Evolutionary conservation across 257 asterid species (phyloP).

Genomic region (Henckelia pumila): DNA sequence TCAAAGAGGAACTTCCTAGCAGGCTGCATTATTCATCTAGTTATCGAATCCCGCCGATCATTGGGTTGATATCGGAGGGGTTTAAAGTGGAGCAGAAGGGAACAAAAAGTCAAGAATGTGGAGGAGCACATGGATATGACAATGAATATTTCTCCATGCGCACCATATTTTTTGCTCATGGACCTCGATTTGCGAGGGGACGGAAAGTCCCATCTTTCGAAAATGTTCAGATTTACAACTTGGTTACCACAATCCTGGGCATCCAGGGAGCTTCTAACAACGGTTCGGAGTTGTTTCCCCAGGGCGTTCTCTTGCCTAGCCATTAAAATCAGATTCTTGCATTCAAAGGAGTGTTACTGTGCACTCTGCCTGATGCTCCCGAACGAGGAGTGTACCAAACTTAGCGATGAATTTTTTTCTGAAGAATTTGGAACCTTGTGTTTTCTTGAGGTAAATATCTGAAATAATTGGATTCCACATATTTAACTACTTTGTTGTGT

Average conservation of each 20-base stretch:
- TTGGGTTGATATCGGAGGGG: slow-evolving; percentile 25
- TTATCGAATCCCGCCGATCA: slow-evolving; percentile 23
- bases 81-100: slow-evolving; percentile 26
- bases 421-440: not conserved
- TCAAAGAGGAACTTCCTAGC: slow-evolving; percentile 32
- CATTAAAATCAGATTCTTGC: slow-evolving; percentile 21
- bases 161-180: slow-evolving; percentile 65
- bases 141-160: slow-evolving; percentile 70
- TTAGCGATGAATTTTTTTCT: no score
- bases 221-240: slow-evolving; percentile 64
- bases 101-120: slow-evolving; percentile 50
- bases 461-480: not conserved
- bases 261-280: slow-evolving; percentile 65
- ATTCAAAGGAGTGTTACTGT: not conserved
- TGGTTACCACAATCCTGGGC: slow-evolving; percentile 53
- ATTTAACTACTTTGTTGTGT: not conserved
- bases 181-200: slow-evolving; percentile 63
- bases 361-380: not conserved
- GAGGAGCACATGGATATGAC: slow-evolving; percentile 84
- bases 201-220: slow-evolving; percentile 64
- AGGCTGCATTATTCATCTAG: slow-evolving; percentile 25
- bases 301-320: slow-evolving; percentile 49
- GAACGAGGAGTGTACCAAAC: not conserved
- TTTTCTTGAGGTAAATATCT: no score
- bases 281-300: slow-evolving; percentile 50